A percentile compares a stretch with the other conserved stretches of the same genome.
Conservation (phyloP, 371 early-diverging fungal species). For the Zopfochytrium polystomum region DNA sequence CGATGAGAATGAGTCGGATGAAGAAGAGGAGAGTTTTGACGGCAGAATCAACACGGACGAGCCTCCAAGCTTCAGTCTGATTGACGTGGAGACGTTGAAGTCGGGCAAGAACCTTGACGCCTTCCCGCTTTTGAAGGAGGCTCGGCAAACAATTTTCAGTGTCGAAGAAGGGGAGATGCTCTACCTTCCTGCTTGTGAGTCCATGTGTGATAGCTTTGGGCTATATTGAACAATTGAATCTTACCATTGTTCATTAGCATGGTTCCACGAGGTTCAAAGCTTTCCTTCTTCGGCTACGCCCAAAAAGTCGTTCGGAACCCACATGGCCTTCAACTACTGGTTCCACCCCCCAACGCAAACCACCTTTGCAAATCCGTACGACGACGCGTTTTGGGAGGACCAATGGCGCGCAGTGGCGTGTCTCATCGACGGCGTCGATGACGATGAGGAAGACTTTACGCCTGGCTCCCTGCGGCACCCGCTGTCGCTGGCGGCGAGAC, state of each 20-base stretch:
- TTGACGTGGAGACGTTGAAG: conserved; percentile 23
- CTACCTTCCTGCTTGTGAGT: conserved; percentile 45
- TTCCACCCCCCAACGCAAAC: conserved; percentile 41
- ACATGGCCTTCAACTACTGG: conserved; percentile 54
- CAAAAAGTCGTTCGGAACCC: conserved; percentile 12
- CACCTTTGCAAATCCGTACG: conserved; percentile 25
- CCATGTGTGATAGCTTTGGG: not conserved
- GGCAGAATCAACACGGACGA: conserved; percentile 15
- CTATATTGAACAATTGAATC: not conserved
- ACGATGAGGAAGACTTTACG: not conserved
- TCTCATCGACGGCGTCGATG: conserved; percentile 1
- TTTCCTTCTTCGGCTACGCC: conserved; percentile 2
- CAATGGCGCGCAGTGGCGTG: conserved; percentile 5
- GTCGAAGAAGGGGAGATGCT: conserved; percentile 42
- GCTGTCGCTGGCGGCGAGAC: too few relatives aligned
- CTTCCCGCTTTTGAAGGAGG: conserved; percentile 26
- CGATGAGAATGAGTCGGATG: conserved; percentile 18
- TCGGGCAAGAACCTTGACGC: not conserved
- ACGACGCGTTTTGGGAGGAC: conserved; percentile 37
- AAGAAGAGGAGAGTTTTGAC: conserved; percentile 21
- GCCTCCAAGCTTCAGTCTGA: conserved; percentile 41
- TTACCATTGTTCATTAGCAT: conserved; percentile 26
- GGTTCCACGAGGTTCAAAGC: conserved; percentile 54
- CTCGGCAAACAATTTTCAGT: conserved; percentile 25
- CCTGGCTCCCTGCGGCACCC: too few relatives aligned